Percentiles rank a stretch among this genome's conserved stretches.
These are phyloP conservation scores for Erodium moschatum DNA, from an alignment of 441 rosid genomes.

Conservation along the genomic window DNA sequence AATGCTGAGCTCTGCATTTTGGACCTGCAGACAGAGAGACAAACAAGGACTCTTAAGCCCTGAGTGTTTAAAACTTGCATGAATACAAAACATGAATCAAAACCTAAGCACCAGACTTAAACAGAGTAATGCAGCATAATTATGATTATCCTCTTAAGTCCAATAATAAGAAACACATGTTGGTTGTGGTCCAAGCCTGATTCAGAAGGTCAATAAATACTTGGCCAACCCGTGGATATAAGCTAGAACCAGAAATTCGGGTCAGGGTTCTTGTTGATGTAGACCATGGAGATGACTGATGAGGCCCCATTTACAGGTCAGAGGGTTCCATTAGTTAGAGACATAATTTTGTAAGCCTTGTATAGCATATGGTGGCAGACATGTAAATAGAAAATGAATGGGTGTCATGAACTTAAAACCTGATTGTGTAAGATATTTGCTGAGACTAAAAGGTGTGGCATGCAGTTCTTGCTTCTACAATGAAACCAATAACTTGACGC, in stretches of 20 bases:
- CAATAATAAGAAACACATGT: background rate
- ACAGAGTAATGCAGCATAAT: background rate
- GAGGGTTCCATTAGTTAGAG: too few relatives aligned
- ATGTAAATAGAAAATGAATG: too few relatives aligned
- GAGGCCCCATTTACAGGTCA: background rate
- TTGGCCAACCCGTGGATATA: background rate
- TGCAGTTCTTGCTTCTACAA: too few relatives aligned
- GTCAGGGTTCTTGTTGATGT: background rate
- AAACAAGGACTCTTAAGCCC: background rate
- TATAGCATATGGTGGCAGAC: too few relatives aligned
- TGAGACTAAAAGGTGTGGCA: too few relatives aligned
- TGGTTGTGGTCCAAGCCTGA: background rate
- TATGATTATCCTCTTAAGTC: background rate
- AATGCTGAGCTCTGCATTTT: slow-evolving; percentile 38
- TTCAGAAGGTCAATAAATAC: background rate
- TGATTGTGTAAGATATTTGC: too few relatives aligned
- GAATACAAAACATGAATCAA: background rate
- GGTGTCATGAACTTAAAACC: too few relatives aligned
- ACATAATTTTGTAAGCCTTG: too few relatives aligned
- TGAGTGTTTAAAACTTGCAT: slow-evolving; percentile 18
- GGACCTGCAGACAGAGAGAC: background rate
- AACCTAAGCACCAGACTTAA: background rate
- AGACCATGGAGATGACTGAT: background rate
- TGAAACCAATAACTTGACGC: too few relatives aligned
- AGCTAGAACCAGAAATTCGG: background rate